A percentile compares a stretch with the other conserved stretches of the same genome.
phyloP scores from a whole-genome alignment of 2,329 filamentous ascomycete genomes.

The Pseudocercospora ulei region DNA sequence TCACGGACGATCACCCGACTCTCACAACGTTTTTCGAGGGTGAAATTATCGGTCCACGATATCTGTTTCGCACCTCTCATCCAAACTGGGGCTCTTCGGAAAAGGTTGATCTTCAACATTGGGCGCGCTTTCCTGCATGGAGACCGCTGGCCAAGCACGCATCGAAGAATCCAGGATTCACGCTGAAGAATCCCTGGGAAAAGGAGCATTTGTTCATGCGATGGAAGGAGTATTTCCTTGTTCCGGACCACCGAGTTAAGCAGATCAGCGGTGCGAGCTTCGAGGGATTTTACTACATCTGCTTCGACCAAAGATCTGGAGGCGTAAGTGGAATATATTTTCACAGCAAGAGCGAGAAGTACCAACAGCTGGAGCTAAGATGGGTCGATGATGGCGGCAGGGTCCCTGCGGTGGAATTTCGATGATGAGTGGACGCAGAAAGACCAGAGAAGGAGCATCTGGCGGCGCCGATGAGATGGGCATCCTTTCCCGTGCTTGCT shows the following conservation, averaged over 20 bases:
- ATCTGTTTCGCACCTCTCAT: conserved; percentile 86
- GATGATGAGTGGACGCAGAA: conserved; percentile 43
- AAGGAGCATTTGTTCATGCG: conserved; percentile 93
- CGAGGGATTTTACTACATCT: conserved; percentile 98
- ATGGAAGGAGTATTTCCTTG: conserved; percentile 97
- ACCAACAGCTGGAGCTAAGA: conserved; percentile 84
- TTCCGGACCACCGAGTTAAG: conserved; percentile 83
- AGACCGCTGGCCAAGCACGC: conserved; percentile 60
- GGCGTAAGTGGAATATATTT: conserved; percentile 92
- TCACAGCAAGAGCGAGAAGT: conserved; percentile 97
- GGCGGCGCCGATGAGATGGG: not conserved
- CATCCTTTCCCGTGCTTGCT: conserved; percentile 17
- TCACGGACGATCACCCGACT: conserved; percentile 94
- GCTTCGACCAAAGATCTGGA: conserved; percentile 85
- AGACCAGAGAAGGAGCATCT: not conserved
- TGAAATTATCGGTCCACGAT: conserved; percentile 91
- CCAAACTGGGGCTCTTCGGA: conserved; percentile 84
- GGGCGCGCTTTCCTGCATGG: conserved; percentile 82
- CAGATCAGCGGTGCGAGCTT: conserved; percentile 93
- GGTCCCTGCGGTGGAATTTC: conserved; percentile 78
- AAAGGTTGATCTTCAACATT: conserved; percentile 86
- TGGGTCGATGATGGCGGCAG: conserved; percentile 79
- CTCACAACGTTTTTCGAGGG: conserved; percentile 96
- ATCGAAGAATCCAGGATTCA: conserved; percentile 47
- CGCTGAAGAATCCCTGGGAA: conserved; percentile 60